These are phyloP conservation scores for Lentinus brumalis DNA, from an alignment of 768 basidiomycete genomes.

Conservation along the genomic window DNA sequence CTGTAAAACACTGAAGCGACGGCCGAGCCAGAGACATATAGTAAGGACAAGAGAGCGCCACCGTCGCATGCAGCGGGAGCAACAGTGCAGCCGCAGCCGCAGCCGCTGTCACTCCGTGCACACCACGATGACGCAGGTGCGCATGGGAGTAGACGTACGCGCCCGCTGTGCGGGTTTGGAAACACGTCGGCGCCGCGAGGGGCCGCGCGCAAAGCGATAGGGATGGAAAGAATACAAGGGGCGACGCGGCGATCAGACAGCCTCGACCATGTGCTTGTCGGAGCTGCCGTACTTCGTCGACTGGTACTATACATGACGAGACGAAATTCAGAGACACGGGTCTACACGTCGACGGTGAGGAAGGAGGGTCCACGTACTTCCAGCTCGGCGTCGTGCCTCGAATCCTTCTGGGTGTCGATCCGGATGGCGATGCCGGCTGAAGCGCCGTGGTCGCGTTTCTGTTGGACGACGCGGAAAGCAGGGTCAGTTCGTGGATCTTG, in stretches of 20 bases:
- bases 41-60: too few relatives aligned
- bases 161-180: too few relatives aligned
- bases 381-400: constrained; percentile 36
- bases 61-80: too few relatives aligned
- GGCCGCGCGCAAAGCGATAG: too few relatives aligned
- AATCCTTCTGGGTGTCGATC: constrained; percentile 61
- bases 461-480: background rate
- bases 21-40: too few relatives aligned
- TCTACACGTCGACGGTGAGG: background rate
- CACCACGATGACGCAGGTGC: too few relatives aligned
- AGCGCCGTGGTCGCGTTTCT: background rate
- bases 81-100: too few relatives aligned
- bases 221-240: too few relatives aligned
- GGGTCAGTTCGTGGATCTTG: background rate
- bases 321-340: background rate
- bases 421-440: constrained; percentile 53
- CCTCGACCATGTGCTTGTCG: background rate
- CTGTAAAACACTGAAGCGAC: too few relatives aligned
- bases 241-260: background rate
- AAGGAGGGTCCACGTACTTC: background rate
- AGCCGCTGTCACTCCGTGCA: too few relatives aligned
- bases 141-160: too few relatives aligned
- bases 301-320: background rate
- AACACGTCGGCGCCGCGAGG: too few relatives aligned
- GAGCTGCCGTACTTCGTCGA: constrained; percentile 1